Percentiles rank a stretch among this genome's conserved stretches.
Evolutionary conservation across 1,139 yeast species (phyloP).

Genomic region (Debaryomyces fabryi): DNA sequence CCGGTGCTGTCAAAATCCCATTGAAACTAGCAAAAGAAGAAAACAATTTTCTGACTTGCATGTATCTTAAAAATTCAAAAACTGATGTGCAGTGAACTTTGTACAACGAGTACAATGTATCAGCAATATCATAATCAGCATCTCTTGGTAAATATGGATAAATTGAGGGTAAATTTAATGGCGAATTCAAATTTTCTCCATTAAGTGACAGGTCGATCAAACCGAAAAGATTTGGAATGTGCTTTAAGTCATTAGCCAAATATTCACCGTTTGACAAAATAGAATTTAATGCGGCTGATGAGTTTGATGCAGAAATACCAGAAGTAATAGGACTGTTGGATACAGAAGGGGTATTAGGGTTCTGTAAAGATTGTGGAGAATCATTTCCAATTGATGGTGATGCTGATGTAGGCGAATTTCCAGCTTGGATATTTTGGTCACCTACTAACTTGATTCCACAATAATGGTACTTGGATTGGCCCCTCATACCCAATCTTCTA

Average conservation of each 20-base stretch:
- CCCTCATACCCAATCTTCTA: constrained; percentile 84
- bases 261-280: constrained; percentile 10
- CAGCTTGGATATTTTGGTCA: constrained; percentile 36
- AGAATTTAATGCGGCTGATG: constrained; percentile 11
- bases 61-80: constrained; percentile 65
- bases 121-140: constrained; percentile 61
- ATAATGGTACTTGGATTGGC: constrained; percentile 88
- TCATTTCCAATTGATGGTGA: constrained; percentile 19
- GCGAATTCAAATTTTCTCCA: constrained; percentile 26
- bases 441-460: constrained; percentile 76
- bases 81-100: constrained; percentile 63
- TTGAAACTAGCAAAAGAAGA: constrained; percentile 57
- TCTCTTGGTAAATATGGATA: constrained; percentile 52
- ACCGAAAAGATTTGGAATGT: constrained; percentile 40
- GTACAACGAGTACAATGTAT: constrained; percentile 62
- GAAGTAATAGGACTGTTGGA: constrained; percentile 22
- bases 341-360: constrained; percentile 31
- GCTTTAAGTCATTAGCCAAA: constrained; percentile 26
- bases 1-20: constrained; percentile 65
- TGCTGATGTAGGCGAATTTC: constrained; percentile 30
- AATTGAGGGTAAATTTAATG: constrained; percentile 54
- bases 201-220: constrained; percentile 28
- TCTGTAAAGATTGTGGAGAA: constrained; percentile 19
- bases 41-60: constrained; percentile 66
- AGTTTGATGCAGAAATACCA: constrained; percentile 17